Base-by-base conservation (phyloP, 768 basidiomycete species). In the Pleurotus eryngii region DNA sequence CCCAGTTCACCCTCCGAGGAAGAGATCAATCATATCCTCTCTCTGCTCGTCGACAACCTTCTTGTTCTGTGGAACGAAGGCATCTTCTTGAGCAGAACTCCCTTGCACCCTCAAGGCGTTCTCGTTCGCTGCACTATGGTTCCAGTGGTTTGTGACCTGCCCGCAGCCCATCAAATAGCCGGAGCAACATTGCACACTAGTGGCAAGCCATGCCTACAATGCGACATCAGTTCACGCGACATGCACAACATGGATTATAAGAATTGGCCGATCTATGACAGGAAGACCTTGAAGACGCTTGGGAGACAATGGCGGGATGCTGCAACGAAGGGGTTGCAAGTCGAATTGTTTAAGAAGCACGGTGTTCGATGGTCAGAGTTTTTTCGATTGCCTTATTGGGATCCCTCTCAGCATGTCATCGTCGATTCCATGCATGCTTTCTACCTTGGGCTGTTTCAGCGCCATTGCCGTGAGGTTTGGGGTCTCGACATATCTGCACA, bases 1-100 rank as follows among this genome's bases (percentile, higher is more conserved):
- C 74, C 72, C 4, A 57, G 64, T 4, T 70, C 76, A 51, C 74
- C 69, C 0, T 56, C 64, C 1, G 51, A 69, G 0, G 58, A 65
- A 14, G 27, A 59, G 4, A 63, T 69, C 27, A 70, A 72, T 43
- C 61, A 62, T 15, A 65, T 69, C 49, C 56, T 66, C 20, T 20
- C 24, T 4, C 72, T 67, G 2, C 20, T 73, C 1, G 62, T 73
- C 22, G 65, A 73, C 37, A 59, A 63, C 27, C 59, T 73, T 5
- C 42, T 63, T 0, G 17, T 57, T 8, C 49, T 66, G 17, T 77
- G 74, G 74, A 53, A 69, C 0, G 26, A 56, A 18, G 42, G 42
- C n/a, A 20, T 43, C 14, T n/a, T 43, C 7, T 43, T 43, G 5
- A n/a, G n/a, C 14, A 7, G 20, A 43, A 43, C 42, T 15, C 15